These are phyloP conservation scores for Nigrograna mackinnonii DNA, from an alignment of 2,329 filamentous ascomycete genomes.

Conservation along the genomic window DNA sequence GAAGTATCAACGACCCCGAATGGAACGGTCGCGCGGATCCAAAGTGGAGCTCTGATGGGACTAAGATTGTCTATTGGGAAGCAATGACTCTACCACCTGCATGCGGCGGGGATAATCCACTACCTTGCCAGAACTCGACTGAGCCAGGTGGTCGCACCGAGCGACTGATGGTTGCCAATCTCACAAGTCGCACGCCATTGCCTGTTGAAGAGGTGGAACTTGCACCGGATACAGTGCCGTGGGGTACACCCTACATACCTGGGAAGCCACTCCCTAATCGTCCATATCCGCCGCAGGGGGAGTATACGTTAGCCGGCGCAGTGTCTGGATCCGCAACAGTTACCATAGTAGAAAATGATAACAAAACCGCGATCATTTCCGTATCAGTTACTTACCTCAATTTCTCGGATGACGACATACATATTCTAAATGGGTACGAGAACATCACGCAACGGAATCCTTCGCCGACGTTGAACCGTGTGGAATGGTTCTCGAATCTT, in stretches of 20 bases:
- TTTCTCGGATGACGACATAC: constrained; percentile 40
- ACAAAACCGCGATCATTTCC: constrained; percentile 9
- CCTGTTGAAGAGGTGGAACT: constrained; percentile 14
- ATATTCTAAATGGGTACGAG: constrained; percentile 39
- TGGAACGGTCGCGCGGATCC: constrained; percentile 56
- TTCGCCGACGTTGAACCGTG: constrained; percentile 20
- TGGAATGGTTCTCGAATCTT: constrained; percentile 47
- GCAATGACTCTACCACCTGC: constrained; percentile 39
- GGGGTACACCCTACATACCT: constrained; percentile 34
- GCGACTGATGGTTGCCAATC: constrained; percentile 46
- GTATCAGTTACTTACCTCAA: constrained; percentile 38
- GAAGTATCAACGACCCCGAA: constrained; percentile 46
- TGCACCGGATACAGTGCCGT: constrained; percentile 33
- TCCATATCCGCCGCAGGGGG: neutral
- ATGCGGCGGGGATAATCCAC: constrained; percentile 48
- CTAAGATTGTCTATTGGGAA: constrained; percentile 48
- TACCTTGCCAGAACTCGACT: constrained; percentile 45
- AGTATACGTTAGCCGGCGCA: constrained; percentile 3
- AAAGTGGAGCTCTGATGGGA: constrained; percentile 46
- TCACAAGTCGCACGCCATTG: constrained; percentile 36
- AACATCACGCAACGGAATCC: constrained; percentile 25
- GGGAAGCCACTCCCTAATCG: neutral
- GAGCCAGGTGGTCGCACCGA: constrained; percentile 41
- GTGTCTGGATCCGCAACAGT: constrained; percentile 10
- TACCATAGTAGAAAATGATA: constrained; percentile 6